Evolutionary conservation across 257 asterid species (phyloP), one percentile per base, ranked within the genome.

Genomic region (Primulina eburnea): DNA sequence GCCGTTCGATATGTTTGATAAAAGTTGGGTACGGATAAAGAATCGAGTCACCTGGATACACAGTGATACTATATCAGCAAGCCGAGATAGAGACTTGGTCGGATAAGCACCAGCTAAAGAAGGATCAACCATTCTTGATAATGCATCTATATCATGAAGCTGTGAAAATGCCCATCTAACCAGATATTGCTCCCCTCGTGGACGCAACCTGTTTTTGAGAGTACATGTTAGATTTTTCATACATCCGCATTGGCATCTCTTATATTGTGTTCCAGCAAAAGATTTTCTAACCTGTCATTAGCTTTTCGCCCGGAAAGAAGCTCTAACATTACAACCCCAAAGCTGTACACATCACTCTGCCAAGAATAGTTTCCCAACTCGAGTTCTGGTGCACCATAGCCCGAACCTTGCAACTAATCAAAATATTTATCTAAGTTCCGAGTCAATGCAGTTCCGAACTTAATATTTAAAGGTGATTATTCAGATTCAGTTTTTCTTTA

Each of bases 381-480:
- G 9, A 93, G 96, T 79, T 93, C 99, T 47, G 96, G 96, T 62
- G 91, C 99, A 3, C 95, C 99, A 76, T 81, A 93, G 65, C 99
- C 99, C 34, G 84, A 81, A 78, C 85, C 77, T 87, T 89, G 97
- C 90, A 93, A 69, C 99, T 93, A 75, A 60, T 38, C 29, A 72
- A 43, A 26, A 53, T 32, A 79, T 47, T 60, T 50, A 60, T 67
- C 17, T 60, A 21, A 69, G 40, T 28, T 2, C 37, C 52, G 8
- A 61, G 67, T 20, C 20, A 73, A 21, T 16, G 17, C 67, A 55
- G 10, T 8, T 21, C 30, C 5, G 6, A 11, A 17, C 47, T 7
- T 10, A 0, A 57, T 9, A 38, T 43, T 11, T 43, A 4, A 12
- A 43, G 6, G 53, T 43, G 53, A 11, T 11, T 43, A 11, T 43